Evolutionary conservation across 2,329 filamentous ascomycete genomes (phyloP).

Genomic region (Emericellopsis atlantica): DNA sequence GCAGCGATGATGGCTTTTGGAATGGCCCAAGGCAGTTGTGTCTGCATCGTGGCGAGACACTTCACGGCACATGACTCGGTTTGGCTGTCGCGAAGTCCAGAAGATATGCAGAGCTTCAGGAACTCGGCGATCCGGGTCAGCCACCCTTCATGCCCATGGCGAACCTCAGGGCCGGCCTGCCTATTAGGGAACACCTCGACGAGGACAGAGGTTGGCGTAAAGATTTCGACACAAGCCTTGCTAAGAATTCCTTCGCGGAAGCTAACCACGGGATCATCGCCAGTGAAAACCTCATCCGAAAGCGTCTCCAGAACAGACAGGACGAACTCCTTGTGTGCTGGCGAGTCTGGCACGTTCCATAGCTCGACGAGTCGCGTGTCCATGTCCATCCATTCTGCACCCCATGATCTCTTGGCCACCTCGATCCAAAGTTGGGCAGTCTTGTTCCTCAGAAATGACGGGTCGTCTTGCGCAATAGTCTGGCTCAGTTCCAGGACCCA

Average conservation of each 20-base stretch:
- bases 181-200: slow-evolving; percentile 64
- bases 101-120: slow-evolving; percentile 58
- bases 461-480: slow-evolving; percentile 58
- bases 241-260: slow-evolving; percentile 75
- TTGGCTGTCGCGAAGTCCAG: slow-evolving; percentile 52
- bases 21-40: slow-evolving; percentile 77
- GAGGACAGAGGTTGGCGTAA: slow-evolving; percentile 68
- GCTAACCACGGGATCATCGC: slow-evolving; percentile 77
- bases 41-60: slow-evolving; percentile 63
- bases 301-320: slow-evolving; percentile 81
- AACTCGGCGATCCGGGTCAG: slow-evolving; percentile 64
- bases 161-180: slow-evolving; percentile 54
- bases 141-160: slow-evolving; percentile 79
- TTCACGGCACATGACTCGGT: slow-evolving; percentile 62
- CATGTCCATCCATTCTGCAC: slow-evolving; percentile 89
- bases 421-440: slow-evolving; percentile 91
- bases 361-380: slow-evolving; percentile 69
- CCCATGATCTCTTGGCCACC: slow-evolving; percentile 86
- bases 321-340: slow-evolving; percentile 70
- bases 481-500: slow-evolving; percentile 74
- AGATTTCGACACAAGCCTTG: slow-evolving; percentile 85
- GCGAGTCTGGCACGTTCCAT: slow-evolving; percentile 58
- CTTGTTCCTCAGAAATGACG: slow-evolving; percentile 81
- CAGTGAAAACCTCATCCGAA: slow-evolving; percentile 86
- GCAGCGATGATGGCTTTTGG: slow-evolving; percentile 67